Conservation (phyloP, 208 protist species). For the Trypanosoma melophagium region DNA sequence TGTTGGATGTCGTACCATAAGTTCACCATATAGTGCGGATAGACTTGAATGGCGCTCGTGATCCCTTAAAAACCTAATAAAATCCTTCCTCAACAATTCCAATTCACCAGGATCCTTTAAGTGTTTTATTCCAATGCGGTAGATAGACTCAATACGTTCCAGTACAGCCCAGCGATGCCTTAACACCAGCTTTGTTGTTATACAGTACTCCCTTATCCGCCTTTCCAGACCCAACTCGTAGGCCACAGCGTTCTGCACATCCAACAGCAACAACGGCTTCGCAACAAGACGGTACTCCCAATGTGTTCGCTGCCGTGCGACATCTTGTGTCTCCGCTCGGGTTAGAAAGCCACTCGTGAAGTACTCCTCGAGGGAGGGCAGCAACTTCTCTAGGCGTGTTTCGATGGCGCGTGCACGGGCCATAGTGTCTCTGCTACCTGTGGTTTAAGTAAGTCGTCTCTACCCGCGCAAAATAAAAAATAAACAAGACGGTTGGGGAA, state of each 20-base stretch:
- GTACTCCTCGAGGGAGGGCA: slow-evolving; percentile 84
- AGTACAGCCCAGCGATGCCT: slow-evolving; percentile 80
- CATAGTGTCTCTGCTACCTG: slow-evolving; percentile 36
- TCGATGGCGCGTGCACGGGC: slow-evolving; percentile 83
- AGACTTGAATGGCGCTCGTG: slow-evolving; percentile 56
- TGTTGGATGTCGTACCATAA: slow-evolving; percentile 69
- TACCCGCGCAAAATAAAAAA: no score
- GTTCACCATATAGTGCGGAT: slow-evolving; percentile 71
- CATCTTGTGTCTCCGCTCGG: slow-evolving; percentile 56
- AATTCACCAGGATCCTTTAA: slow-evolving; percentile 51
- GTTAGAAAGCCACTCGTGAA: slow-evolving; percentile 83
- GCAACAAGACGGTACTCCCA: slow-evolving; percentile 88
- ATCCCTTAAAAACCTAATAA: slow-evolving; percentile 60
- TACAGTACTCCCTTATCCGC: slow-evolving; percentile 61
- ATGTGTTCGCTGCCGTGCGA: slow-evolving; percentile 73
- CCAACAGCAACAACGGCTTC: slow-evolving; percentile 81
- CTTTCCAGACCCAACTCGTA: slow-evolving; percentile 82
- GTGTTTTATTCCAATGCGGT: slow-evolving; percentile 79
- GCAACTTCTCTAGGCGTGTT: slow-evolving; percentile 84
- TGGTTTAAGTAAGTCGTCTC: background rate
- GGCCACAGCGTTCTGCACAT: slow-evolving; percentile 70
- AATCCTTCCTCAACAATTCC: slow-evolving; percentile 61
- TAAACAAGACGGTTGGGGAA: background rate
- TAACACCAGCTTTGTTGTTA: slow-evolving; percentile 62
- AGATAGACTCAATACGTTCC: slow-evolving; percentile 82